phyloP scores from a whole-genome alignment of 148 eudicot genomes.

The Camellia japonica region DNA sequence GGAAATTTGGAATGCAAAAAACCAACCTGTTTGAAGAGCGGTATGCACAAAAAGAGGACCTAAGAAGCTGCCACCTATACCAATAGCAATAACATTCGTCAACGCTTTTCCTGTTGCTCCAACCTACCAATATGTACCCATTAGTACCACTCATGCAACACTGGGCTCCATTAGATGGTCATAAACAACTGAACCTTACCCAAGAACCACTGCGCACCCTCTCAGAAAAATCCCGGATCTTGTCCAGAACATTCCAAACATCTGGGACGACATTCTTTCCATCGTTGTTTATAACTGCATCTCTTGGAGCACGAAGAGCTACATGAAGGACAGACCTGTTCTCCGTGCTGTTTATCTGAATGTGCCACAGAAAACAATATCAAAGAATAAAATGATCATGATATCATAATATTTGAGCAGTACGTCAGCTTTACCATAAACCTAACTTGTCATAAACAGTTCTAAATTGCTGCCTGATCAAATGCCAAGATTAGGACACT shows the following conservation, averaged over 20 bases:
- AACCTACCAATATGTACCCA: conserved; percentile 41
- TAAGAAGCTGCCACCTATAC: conserved; percentile 97
- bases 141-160: conserved; percentile 1
- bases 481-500: not conserved
- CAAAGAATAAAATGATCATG: not conserved
- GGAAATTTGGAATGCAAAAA: not conserved
- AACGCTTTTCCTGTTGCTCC: conserved; percentile 89
- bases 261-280: conserved; percentile 94
- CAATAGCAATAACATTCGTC: conserved; percentile 78
- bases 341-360: conserved; percentile 94
- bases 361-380: conserved; percentile 14
- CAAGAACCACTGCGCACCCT: conserved; percentile 93
- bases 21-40: conserved; percentile 95
- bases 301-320: conserved; percentile 94
- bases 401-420: not conserved
- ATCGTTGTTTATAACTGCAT: conserved; percentile 67
- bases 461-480: conserved; percentile 1
- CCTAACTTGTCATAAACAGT: not conserved
- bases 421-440: not conserved
- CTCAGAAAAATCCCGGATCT: conserved; percentile 83
- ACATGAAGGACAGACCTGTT: conserved; percentile 92
- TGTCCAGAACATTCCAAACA: conserved; percentile 94
- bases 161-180: conserved; percentile 2
- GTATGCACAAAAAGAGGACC: conserved; percentile 98
- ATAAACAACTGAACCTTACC: conserved; percentile 42